Conservation (phyloP, 495 filamentous ascomycete species). For the Geopyxis carbonaria region DNA sequence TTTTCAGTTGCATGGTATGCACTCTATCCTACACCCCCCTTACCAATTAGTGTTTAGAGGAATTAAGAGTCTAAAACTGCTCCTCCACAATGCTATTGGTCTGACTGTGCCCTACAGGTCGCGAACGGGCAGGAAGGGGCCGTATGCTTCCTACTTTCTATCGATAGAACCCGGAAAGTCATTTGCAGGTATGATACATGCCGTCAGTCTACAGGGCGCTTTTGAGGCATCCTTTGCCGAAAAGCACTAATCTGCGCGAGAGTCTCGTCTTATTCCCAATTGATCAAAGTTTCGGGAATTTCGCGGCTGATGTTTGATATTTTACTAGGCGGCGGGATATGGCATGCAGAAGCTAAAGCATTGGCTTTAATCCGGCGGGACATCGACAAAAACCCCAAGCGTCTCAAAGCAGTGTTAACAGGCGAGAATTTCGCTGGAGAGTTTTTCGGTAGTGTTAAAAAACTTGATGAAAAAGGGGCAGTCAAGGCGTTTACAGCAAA, state of each 20-base stretch:
- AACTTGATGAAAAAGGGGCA: slow-evolving; percentile 10
- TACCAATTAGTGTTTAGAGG: neutral
- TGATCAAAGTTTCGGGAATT: no score
- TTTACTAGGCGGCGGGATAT: slow-evolving; percentile 18
- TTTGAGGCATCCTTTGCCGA: no score
- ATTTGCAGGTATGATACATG: slow-evolving; percentile 17
- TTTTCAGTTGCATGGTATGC: slow-evolving; percentile 23
- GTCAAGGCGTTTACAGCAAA: slow-evolving; percentile 18
- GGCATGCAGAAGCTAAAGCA: slow-evolving; percentile 12
- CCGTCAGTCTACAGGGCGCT: no score
- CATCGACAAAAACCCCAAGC: slow-evolving; percentile 14
- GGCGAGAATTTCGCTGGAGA: slow-evolving; percentile 12
- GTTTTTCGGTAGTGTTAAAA: slow-evolving; percentile 12
- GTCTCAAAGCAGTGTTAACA: slow-evolving; percentile 17
- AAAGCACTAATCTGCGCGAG: no score
- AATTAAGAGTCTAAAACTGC: neutral
- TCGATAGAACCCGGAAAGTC: slow-evolving; percentile 18
- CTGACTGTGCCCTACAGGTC: no score
- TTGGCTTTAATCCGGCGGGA: slow-evolving; percentile 16
- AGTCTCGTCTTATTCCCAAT: no score
- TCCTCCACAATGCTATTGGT: no score
- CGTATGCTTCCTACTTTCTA: slow-evolving; percentile 21
- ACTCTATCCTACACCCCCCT: neutral
- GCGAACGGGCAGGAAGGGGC: slow-evolving; percentile 23
- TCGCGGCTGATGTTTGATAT: neutral